These are phyloP conservation scores for Penicillium sp. DNA, from an alignment of 2,329 filamentous ascomycete species.

Conservation along the genomic window DNA sequence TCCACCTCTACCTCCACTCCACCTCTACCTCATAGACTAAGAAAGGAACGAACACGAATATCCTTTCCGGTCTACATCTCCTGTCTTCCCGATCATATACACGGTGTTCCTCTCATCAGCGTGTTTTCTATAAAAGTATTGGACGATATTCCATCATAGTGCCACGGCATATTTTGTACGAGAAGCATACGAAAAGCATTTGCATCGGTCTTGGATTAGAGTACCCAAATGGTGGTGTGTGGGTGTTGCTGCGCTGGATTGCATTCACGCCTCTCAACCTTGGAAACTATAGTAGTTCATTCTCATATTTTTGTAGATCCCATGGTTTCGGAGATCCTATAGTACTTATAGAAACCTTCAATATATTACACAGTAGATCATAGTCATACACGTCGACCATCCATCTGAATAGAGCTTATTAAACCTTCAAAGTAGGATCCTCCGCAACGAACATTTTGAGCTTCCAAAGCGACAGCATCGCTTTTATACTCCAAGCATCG, in stretches of 20 bases:
- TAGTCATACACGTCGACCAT: neutral
- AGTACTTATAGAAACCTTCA: neutral
- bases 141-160: neutral
- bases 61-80: neutral
- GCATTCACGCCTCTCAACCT: neutral
- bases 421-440: neutral
- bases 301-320: neutral
- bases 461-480: constrained; percentile 39
- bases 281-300: neutral
- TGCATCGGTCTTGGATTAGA: neutral
- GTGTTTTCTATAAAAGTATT: neutral
- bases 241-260: neutral
- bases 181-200: neutral
- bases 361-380: neutral
- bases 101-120: neutral
- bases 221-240: neutral
- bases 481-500: constrained; percentile 24
- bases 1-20: neutral
- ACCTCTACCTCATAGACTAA: neutral
- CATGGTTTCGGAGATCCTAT: too few species aligned
- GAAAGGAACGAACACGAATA: constrained; percentile 1
- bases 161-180: neutral
- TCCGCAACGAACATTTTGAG: constrained; percentile 31
- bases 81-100: neutral
- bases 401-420: neutral